Evolutionary conservation across 1,284 basidiomycete genomes (phyloP), one percentile per base, ranked within the genome.

Genomic region (Irpex lacteus): DNA sequence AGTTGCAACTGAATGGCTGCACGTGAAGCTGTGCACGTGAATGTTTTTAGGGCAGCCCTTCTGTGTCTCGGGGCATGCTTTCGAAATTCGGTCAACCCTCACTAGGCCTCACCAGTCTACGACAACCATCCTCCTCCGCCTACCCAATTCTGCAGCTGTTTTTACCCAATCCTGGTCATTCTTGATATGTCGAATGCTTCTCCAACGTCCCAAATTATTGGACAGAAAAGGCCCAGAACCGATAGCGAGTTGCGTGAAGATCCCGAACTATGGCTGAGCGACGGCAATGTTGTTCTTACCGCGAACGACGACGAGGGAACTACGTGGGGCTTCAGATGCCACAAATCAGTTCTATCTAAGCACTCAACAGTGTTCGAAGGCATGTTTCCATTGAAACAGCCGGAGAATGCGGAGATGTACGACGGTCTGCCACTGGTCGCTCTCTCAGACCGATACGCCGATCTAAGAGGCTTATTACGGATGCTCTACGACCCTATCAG

Each of bases 281-380:
- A 69, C 50, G 67, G 67, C 4, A 65, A 67, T 49, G 44, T 69
- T n/a, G 62, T 69, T 13, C 56, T 69, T 5, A 8, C 37, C 52
- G 49, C 56, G 53, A 37, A 4, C 19, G 54, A 21, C 54, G 21
- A 15, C 8, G 49, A 34, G 11, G 56, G 56, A 6, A 55, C 13
- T 32, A 37, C n/a, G 4, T 63, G 62, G 44, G 52, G 36, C 19
- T 65, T 65, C 57, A 57, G 21, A 36, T 65, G 64, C 64, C 64
- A 65, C 32, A 60, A 60, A 37, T 63, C 64, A 13, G 61, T 63
- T 4, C 52, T 65, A 15, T 36, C 49, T 5, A 47, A 26, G 18
- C 44, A 58, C 8, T 65, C 60, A 4, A n/a, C 34, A 11, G 61
- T 62, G 5, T 64, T 64, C 19, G 60, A 49, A 21, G 49, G 36